Evolutionary conservation across 2,329 filamentous ascomycete species (phyloP).

Genomic region (Colletotrichum horii): DNA sequence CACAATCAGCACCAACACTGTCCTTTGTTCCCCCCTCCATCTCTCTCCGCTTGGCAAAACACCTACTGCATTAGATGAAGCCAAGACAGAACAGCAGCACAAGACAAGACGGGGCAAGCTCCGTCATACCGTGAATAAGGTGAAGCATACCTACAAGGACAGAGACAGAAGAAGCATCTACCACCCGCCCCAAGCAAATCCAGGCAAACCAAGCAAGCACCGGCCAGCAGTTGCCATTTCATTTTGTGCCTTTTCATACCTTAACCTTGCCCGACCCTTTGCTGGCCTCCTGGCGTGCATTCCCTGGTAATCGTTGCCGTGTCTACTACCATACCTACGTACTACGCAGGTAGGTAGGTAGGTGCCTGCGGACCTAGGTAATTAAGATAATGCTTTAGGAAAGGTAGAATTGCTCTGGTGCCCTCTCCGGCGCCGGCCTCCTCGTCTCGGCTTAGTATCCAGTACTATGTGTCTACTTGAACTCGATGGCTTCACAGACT

Average conservation of each 20-base stretch:
- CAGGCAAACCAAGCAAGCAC: slow-evolving; percentile 1
- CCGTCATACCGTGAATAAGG: no score
- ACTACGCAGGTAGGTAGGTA: no score
- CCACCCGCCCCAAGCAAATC: neutral
- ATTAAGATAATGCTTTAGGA: neutral
- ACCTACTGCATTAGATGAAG: neutral
- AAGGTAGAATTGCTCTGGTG: neutral
- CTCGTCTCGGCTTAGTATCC: neutral
- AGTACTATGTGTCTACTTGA: neutral
- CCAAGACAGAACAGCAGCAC: neutral
- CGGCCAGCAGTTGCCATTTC: slow-evolving; percentile 4
- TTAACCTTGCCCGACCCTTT: neutral
- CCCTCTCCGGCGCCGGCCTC: neutral
- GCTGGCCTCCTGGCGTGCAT: neutral
- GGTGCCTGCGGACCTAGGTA: no score
- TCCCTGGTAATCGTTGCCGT: neutral
- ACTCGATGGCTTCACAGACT: neutral
- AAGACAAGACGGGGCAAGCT: neutral
- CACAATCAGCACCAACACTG: neutral
- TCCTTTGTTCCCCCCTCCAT: neutral
- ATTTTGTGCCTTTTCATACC: neutral
- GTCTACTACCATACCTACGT: neutral
- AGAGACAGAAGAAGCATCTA: neutral
- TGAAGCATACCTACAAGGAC: neutral
- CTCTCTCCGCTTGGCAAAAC: neutral